phyloP scores from a whole-genome alignment of 2,329 filamentous ascomycete species.

The Diplodia scrobiculata region DNA sequence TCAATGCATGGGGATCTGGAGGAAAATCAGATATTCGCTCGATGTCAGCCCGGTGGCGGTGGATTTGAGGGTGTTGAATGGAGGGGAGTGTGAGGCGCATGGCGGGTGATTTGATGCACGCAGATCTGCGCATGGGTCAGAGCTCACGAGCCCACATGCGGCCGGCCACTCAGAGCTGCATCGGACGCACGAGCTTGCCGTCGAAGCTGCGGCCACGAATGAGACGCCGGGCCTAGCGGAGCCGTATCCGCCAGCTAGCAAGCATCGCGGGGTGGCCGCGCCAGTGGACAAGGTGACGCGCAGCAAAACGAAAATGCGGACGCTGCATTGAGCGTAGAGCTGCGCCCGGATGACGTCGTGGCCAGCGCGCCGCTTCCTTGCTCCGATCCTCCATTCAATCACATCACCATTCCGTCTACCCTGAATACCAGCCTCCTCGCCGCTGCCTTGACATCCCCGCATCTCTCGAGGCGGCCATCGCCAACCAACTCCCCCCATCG shows the following conservation, averaged over 20 bases:
- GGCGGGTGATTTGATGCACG: constrained; percentile 11
- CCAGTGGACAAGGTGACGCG: constrained; percentile 13
- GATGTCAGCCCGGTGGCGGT: background rate
- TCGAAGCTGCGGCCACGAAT: background rate
- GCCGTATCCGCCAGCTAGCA: background rate
- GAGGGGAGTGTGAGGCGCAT: background rate
- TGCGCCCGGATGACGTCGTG: constrained; percentile 18
- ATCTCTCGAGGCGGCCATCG: background rate
- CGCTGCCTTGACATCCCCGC: background rate
- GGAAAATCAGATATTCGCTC: background rate
- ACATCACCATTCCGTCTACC: constrained; percentile 1
- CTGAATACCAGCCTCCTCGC: background rate
- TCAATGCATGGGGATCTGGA: background rate
- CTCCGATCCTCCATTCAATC: constrained; percentile 24
- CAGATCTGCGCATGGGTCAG: constrained; percentile 9
- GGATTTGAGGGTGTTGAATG: background rate
- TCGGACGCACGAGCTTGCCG: background rate
- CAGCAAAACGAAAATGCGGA: background rate
- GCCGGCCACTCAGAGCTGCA: background rate
- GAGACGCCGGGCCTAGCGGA: background rate
- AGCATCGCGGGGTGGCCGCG: background rate
- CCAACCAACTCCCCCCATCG: background rate
- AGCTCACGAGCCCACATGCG: constrained; percentile 7
- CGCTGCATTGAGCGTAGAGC: background rate
- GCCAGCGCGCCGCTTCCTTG: constrained; percentile 4